A percentile compares a stretch with the other conserved stretches of the same genome.
phyloP scores from a whole-genome alignment of 2,329 filamentous ascomycete genomes.

The Nectriaceae sp. region DNA sequence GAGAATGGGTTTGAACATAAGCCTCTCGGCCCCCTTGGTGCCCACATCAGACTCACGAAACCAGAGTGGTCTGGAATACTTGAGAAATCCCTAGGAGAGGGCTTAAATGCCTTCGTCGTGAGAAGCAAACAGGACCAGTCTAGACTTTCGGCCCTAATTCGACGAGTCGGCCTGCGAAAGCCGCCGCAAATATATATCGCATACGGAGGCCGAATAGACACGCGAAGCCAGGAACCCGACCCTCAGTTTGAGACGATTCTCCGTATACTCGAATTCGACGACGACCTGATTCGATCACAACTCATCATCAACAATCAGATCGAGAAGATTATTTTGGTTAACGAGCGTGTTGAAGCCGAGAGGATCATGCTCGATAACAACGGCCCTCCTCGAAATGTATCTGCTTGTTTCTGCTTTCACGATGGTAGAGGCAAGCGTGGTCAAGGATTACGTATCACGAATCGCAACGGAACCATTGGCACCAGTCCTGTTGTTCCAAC shows the following conservation, averaged over 20 bases:
- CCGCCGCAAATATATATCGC: conserved; percentile 42
- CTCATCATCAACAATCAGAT: conserved; percentile 81
- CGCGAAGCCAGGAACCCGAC: conserved; percentile 67
- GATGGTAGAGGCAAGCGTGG: conserved; percentile 56
- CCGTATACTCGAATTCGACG: conserved; percentile 78
- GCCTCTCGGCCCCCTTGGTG: conserved; percentile 83
- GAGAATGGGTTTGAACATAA: conserved; percentile 68
- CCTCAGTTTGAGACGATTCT: conserved; percentile 73
- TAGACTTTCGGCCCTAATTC: conserved; percentile 68
- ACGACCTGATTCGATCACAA: conserved; percentile 75
- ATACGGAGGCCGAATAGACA: conserved; percentile 38
- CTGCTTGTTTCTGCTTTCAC: conserved; percentile 69
- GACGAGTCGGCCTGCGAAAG: conserved; percentile 54
- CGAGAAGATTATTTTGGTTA: conserved; percentile 81
- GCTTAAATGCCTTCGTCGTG: conserved; percentile 79
- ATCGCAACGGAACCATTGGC: conserved; percentile 42
- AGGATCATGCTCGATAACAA: conserved; percentile 66
- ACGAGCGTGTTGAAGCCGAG: conserved; percentile 66
- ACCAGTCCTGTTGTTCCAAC: conserved; percentile 49
- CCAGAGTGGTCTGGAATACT: conserved; percentile 82
- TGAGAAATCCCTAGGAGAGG: conserved; percentile 72
- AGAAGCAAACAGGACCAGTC: conserved; percentile 74
- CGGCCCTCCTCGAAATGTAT: conserved; percentile 67
- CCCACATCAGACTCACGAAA: conserved; percentile 73
- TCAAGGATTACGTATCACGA: conserved; percentile 60